Evolutionary conservation across 345 rosid genomes (phyloP).

Genomic region (Lumnitzera littorea): DNA sequence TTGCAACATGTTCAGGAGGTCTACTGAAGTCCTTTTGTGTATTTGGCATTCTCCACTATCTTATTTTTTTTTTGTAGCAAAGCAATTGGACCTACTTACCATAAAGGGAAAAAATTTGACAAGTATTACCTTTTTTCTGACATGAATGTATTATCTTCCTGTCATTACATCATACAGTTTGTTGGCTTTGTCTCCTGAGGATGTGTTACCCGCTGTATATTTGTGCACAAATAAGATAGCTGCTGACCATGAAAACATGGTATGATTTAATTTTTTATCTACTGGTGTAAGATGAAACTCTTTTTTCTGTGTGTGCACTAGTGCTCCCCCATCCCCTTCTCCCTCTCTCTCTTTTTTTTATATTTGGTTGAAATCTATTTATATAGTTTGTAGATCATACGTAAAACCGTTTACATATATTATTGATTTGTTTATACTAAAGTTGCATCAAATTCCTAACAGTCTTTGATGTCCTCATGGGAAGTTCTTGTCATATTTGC

Average conservation of each 20-base stretch:
- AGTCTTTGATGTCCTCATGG: no score
- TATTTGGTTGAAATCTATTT: no score
- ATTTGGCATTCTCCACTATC: constrained; percentile 1
- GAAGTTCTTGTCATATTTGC: no score
- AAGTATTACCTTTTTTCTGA: neutral
- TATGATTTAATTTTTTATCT: constrained; percentile 17
- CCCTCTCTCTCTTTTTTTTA: no score
- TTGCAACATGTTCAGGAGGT: constrained; percentile 98
- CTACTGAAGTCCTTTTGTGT: neutral
- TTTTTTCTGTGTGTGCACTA: neutral
- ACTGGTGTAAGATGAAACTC: neutral
- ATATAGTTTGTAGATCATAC: no score
- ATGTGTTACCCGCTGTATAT: constrained; percentile 76
- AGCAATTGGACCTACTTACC: neutral
- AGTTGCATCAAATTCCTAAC: no score
- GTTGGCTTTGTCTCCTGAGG: constrained; percentile 82
- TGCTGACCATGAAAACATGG: constrained; percentile 80
- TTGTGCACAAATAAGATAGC: constrained; percentile 87
- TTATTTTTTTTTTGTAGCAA: neutral
- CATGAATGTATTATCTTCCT: neutral
- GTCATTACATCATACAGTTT: constrained; percentile 36
- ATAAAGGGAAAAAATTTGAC: no score
- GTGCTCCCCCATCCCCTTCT: no score
- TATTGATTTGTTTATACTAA: no score
- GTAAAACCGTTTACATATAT: no score